A percentile compares a stretch with the other conserved stretches of the same genome.
phyloP scores from a whole-genome alignment of 2,329 filamentous ascomycete species.

The Chaetomium olivaceum region DNA sequence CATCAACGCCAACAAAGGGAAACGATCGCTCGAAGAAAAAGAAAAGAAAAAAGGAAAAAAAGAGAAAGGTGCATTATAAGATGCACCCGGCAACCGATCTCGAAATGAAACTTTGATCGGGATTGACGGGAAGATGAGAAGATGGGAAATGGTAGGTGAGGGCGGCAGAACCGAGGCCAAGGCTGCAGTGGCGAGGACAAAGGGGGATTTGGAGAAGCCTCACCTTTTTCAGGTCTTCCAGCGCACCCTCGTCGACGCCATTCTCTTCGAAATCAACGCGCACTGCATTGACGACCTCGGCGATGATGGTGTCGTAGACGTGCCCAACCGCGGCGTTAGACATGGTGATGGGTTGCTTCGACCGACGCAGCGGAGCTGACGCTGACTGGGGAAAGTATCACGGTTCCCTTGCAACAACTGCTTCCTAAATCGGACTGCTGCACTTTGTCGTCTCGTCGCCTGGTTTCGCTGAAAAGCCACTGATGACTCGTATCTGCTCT shows the following conservation, averaged over 20 bases:
- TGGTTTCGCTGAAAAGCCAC: background rate
- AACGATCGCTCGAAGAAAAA: background rate
- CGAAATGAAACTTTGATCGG: constrained; percentile 7
- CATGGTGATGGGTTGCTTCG: constrained; percentile 45
- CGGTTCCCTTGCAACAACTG: constrained; percentile 12
- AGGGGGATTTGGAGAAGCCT: constrained; percentile 42
- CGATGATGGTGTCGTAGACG: constrained; percentile 77
- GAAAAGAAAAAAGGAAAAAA: no score
- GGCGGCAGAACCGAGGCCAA: background rate
- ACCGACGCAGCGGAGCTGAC: constrained; percentile 15
- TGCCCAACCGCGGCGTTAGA: constrained; percentile 65
- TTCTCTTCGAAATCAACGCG: constrained; percentile 96
- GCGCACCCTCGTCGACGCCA: constrained; percentile 81
- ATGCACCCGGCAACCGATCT: constrained; percentile 27
- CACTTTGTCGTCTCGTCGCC: constrained; percentile 4
- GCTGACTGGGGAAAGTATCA: constrained; percentile 7
- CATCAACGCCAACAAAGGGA: constrained; percentile 5
- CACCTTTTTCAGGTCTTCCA: constrained; percentile 87
- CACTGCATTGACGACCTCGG: constrained; percentile 88
- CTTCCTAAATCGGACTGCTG: constrained; percentile 10
- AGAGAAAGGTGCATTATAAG: background rate
- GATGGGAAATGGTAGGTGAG: background rate
- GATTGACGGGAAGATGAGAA: background rate
- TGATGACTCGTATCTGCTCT: background rate
- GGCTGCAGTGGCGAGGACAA: constrained; percentile 3